A percentile compares a stretch with the other conserved stretches of the same genome.
Evolutionary conservation across 306 rosid genomes (phyloP).

Genomic region (Inga leiocalycina): DNA sequence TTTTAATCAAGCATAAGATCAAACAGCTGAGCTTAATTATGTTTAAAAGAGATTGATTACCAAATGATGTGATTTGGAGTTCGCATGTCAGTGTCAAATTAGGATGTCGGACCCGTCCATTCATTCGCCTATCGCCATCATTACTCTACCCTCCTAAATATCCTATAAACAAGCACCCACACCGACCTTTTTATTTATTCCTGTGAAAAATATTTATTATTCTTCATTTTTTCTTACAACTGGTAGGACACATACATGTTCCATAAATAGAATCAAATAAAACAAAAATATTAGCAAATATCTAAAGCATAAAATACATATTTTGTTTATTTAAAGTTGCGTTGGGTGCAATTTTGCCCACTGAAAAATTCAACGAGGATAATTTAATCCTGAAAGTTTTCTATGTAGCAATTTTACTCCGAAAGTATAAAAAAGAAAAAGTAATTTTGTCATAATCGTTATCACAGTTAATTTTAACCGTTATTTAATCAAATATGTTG

Average conservation of each 20-base stretch:
- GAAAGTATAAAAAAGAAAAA: rapidly evolving
- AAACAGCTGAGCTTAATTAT: background rate
- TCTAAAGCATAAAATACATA: too few relatives aligned
- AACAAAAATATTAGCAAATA: too few relatives aligned
- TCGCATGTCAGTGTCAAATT: background rate
- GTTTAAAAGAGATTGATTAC: background rate
- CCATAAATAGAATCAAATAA: too few relatives aligned
- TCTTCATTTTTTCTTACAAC: background rate
- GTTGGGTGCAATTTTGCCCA: too few relatives aligned
- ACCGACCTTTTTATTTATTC: background rate
- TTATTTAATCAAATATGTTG: too few relatives aligned
- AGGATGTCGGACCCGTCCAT: background rate
- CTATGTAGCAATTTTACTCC: too few relatives aligned
- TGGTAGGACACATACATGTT: background rate
- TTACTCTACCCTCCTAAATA: background rate
- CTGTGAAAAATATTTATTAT: background rate
- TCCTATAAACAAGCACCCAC: background rate
- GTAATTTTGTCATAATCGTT: too few relatives aligned
- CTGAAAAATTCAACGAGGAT: too few relatives aligned
- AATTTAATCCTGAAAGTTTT: rapidly evolving
- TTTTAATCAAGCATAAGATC: background rate
- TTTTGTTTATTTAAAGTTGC: too few relatives aligned
- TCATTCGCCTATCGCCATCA: background rate
- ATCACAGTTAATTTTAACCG: rapidly evolving
- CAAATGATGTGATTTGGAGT: background rate